Evolutionary conservation across 2,329 filamentous ascomycete genomes (phyloP), one percentile per base, ranked within the genome.

Genomic region (Nemania sp.): DNA sequence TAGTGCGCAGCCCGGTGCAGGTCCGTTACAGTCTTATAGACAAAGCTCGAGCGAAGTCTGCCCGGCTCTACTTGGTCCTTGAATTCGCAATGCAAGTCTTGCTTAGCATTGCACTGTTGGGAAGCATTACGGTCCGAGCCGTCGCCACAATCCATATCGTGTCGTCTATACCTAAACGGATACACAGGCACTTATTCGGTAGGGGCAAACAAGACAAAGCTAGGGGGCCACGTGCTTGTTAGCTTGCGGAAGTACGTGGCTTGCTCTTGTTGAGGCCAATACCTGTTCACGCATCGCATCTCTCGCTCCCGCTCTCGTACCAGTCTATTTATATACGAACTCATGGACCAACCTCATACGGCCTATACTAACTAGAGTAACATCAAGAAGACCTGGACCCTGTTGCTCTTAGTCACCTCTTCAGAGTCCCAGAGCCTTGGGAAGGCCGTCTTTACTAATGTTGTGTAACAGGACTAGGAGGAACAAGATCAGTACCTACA

Each of bases 391-490:
- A 28, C 6, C 26, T 28, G 9, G 23, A 41, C 20, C 23, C n/a
- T n/a, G n/a, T n/a, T n/a, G n/a, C n/a, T n/a, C 39, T 37, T 9
- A 31, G 9, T 28, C 20, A 30, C 22, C 14, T 19, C 15, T 9
- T 23, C 40, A 15, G n/a, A n/a, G 34, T 40, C 26, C 50, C 50
- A 46, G 46, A 43, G 43, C 26, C 41, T 40, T 30, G 45, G 49
- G n/a, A n/a, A 39, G 45, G 40, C 43, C 39, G 28, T 49, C 58
- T 31, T 14, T 31, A 14, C 28, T 52, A 50, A 62, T 56, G 60
- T 49, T 56, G 60, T 62, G 60, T 61, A 62, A 62, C 60, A 55
- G 56, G 57, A 61, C 60, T 61, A 60, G 11, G 50, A 36, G 19
- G 12, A 11, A 24, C 15, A 3, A 37, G 3, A 43, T 19, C 28